phyloP scores from a whole-genome alignment of 2,329 filamentous ascomycete species.

The Tolypocladium tundrense region DNA sequence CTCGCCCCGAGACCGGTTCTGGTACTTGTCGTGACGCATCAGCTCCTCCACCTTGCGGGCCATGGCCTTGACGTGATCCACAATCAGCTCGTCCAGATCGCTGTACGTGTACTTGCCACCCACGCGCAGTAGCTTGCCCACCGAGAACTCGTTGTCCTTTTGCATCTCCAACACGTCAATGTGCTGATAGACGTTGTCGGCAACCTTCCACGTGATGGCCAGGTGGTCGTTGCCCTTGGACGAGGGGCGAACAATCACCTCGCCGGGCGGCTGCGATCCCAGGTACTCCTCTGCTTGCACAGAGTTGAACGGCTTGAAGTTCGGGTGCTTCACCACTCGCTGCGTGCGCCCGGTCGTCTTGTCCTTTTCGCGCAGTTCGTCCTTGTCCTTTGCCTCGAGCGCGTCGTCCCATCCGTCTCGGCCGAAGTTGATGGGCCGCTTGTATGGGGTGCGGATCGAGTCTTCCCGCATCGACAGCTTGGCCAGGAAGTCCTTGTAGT shows the following conservation, averaged over 20 bases:
- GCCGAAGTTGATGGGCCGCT: conserved; percentile 58
- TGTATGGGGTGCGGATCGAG: conserved; percentile 62
- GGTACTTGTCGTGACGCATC: conserved; percentile 89
- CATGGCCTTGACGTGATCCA: conserved; percentile 96
- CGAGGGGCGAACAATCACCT: conserved; percentile 89
- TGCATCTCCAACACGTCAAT: conserved; percentile 94
- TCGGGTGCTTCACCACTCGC: conserved; percentile 93
- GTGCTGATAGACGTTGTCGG: conserved; percentile 92
- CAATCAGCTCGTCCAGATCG: conserved; percentile 94
- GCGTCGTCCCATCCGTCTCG: conserved; percentile 79
- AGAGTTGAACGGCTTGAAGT: conserved; percentile 89
- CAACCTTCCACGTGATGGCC: conserved; percentile 96
- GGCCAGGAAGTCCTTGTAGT: conserved; percentile 74
- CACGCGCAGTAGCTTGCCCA: conserved; percentile 77
- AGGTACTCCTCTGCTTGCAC: conserved; percentile 89
- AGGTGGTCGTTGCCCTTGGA: conserved; percentile 94
- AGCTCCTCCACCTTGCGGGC: conserved; percentile 95
- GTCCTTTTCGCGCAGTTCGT: conserved; percentile 77
- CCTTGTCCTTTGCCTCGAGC: conserved; percentile 72
- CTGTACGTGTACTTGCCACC: conserved; percentile 84
- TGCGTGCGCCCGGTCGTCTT: conserved; percentile 76
- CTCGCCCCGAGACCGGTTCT: conserved; percentile 66
- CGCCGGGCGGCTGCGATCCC: conserved; percentile 73
- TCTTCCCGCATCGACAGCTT: conserved; percentile 81
- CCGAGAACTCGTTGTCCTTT: conserved; percentile 93